Evolutionary conservation across 768 basidiomycete genomes (phyloP).

Genomic region (Termitomyces sp.): DNA sequence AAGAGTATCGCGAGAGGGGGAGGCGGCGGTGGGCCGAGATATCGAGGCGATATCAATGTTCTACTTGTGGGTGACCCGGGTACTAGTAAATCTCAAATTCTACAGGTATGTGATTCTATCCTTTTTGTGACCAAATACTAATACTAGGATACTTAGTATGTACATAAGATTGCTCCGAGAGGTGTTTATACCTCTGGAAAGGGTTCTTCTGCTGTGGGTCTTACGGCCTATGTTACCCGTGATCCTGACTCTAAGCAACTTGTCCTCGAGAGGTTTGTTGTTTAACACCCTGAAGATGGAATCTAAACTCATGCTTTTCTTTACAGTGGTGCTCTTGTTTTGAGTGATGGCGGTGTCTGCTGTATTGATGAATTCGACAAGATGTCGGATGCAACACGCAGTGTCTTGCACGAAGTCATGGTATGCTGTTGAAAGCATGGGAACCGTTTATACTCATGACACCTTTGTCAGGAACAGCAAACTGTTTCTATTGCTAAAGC

Average conservation of each 20-base stretch:
- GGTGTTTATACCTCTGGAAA: constrained; percentile 98
- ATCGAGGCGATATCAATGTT: constrained; percentile 97
- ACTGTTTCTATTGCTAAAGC: constrained; percentile 99
- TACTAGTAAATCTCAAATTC: constrained; percentile 93
- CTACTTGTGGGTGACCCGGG: constrained; percentile 97
- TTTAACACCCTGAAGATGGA: not conserved
- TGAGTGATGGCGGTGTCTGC: constrained; percentile 96
- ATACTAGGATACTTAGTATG: constrained; percentile 58
- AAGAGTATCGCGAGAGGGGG: constrained; percentile 92
- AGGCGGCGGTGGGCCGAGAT: constrained; percentile 93
- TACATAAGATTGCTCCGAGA: constrained; percentile 96
- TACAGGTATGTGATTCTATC: constrained; percentile 56
- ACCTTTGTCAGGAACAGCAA: constrained; percentile 83
- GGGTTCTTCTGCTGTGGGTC: constrained; percentile 96
- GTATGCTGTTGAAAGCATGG: constrained; percentile 31
- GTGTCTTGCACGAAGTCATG: constrained; percentile 99
- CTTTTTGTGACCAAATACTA: not conserved
- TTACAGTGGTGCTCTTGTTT: constrained; percentile 82
- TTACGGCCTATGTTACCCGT: constrained; percentile 97
- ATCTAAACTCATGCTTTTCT: constrained; percentile 3
- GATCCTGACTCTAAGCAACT: constrained; percentile 99
- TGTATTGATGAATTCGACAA: constrained; percentile 99
- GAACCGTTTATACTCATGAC: not conserved
- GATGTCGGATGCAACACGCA: constrained; percentile 96
- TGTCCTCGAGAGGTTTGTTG: constrained; percentile 83